phyloP scores from a whole-genome alignment of 805 yeast genomes.

The Kodamaea nitidulidarum region DNA sequence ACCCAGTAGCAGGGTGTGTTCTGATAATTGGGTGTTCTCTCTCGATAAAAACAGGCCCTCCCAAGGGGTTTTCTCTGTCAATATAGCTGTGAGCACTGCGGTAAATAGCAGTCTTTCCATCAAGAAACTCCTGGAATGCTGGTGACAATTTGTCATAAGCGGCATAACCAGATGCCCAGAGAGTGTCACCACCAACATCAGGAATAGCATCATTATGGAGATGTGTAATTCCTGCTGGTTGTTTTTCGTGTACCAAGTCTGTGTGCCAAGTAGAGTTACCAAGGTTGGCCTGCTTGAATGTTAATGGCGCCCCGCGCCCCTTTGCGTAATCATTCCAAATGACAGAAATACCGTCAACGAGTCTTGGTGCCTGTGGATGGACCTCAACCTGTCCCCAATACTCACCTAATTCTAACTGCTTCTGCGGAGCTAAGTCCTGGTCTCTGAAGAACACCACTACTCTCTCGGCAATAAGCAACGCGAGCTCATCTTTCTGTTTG shows the following conservation, averaged over 20 bases:
- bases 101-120: conserved; percentile 47
- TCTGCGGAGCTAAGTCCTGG: conserved; percentile 29
- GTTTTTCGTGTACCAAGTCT: conserved; percentile 34
- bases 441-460: conserved; percentile 29
- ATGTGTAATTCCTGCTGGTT: conserved; percentile 38
- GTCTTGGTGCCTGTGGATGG: conserved; percentile 18
- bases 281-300: conserved; percentile 24
- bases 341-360: conserved; percentile 24
- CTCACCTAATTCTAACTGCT: conserved; percentile 28
- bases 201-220: conserved; percentile 35
- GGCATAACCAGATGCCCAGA: conserved; percentile 56
- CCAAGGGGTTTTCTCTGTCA: conserved; percentile 31
- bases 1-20: conserved; percentile 33
- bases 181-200: conserved; percentile 50
- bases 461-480: conserved; percentile 28
- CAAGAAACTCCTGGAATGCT: conserved; percentile 46
- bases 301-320: conserved; percentile 24
- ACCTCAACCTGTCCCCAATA: conserved; percentile 30
- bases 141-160: conserved; percentile 55
- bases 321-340: conserved; percentile 31
- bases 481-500: conserved; percentile 28
- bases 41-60: conserved; percentile 27
- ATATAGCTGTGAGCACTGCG: conserved; percentile 37
- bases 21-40: conserved; percentile 30
- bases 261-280: conserved; percentile 34